Conservation (phyloP, 371 early-diverging fungal genomes). For the Mortierella polycephala region DNA sequence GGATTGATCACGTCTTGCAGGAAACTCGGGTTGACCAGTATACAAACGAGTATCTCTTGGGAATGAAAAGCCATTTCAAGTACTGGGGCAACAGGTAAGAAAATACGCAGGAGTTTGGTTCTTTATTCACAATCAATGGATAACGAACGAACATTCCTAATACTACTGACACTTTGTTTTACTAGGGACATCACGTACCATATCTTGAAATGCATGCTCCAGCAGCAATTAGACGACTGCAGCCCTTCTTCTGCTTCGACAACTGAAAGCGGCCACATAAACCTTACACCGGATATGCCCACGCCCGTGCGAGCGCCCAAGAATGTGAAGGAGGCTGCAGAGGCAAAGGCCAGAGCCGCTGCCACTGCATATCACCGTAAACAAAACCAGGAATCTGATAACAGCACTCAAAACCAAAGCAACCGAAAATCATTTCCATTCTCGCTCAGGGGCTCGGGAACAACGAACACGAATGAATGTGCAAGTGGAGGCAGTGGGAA, state of each 20-base stretch:
- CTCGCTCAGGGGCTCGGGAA: slow-evolving; percentile 30
- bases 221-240: not conserved
- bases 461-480: not conserved
- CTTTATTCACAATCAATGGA: too few species aligned
- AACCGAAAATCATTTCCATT: slow-evolving; percentile 41
- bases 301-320: slow-evolving; percentile 20
- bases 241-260: not conserved
- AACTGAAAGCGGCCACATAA: slow-evolving; percentile 7
- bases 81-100: slow-evolving; percentile 64
- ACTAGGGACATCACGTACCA: slow-evolving; percentile 48
- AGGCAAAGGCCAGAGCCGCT: slow-evolving; percentile 28
- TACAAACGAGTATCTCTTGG: slow-evolving; percentile 62
- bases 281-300: slow-evolving; percentile 27
- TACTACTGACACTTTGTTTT: not conserved
- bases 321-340: slow-evolving; percentile 32
- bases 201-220: slow-evolving; percentile 33
- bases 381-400: slow-evolving; percentile 17
- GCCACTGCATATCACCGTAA: not conserved
- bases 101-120: too few species aligned
- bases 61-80: slow-evolving; percentile 62
- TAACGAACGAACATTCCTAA: not conserved
- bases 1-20: slow-evolving; percentile 60
- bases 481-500: not conserved
- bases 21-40: slow-evolving; percentile 61
- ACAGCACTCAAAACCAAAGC: not conserved